phyloP scores from a whole-genome alignment of 1,284 basidiomycete species.

The Rhodotorula sp. region DNA sequence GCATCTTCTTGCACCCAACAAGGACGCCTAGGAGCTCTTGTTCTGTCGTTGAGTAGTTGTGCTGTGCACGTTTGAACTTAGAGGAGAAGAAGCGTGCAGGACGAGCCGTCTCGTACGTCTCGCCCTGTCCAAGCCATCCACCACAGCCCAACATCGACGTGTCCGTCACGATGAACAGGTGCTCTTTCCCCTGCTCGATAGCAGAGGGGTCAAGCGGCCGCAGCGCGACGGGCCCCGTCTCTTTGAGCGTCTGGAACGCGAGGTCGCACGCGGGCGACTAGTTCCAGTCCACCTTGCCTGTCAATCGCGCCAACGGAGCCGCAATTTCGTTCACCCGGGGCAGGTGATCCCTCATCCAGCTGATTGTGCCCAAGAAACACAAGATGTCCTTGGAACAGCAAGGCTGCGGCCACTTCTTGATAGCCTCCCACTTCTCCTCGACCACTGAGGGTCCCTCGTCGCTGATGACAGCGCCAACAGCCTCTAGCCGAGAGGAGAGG shows the following conservation, averaged over 20 bases:
- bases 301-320: constrained; percentile 1
- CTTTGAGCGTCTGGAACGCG: constrained; percentile 50
- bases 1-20: neutral
- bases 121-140: constrained; percentile 48
- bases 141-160: no score
- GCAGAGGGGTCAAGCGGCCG: no score
- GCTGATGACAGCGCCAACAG: constrained; percentile 47
- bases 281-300: constrained; percentile 13
- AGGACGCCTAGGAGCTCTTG: constrained; percentile 31
- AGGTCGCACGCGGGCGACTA: constrained; percentile 34
- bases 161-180: no score
- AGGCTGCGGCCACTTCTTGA: no score
- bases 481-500: constrained; percentile 41
- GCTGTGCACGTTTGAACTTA: constrained; percentile 32
- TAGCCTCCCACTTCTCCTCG: constrained; percentile 44
- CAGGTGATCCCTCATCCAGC: constrained; percentile 52
- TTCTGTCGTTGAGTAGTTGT: constrained; percentile 20
- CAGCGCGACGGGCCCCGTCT: constrained; percentile 38
- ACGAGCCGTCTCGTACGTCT: neutral
- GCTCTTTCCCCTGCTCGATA: no score
- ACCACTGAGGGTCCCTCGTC: constrained; percentile 45
- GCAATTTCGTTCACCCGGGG: constrained; percentile 46
- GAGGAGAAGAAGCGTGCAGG: constrained; percentile 30
- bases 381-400: no score
- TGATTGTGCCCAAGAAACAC: constrained; percentile 51